A percentile compares a stretch with the other conserved stretches of the same genome.
These are phyloP conservation scores for Pilobolus umbonatus DNA, from an alignment of 192 early-diverging fungal genomes.

Conservation along the genomic window DNA sequence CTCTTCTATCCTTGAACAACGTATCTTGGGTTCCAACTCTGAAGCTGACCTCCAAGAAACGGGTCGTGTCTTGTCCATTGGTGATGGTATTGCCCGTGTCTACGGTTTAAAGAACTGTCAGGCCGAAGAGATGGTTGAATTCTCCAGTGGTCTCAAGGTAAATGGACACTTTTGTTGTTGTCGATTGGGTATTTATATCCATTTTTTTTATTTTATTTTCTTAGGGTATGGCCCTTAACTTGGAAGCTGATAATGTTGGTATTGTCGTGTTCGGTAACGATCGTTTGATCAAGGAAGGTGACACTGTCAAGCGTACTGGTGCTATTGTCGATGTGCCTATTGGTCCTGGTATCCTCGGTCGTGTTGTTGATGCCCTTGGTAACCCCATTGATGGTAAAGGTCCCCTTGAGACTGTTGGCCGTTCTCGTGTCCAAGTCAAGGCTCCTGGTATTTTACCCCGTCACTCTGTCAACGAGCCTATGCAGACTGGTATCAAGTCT, in stretches of 20 bases:
- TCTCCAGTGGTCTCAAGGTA: constrained; percentile 97
- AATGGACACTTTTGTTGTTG: not conserved
- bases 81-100: constrained; percentile 99
- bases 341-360: constrained; percentile 86
- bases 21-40: constrained; percentile 84
- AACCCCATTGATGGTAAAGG: constrained; percentile 99
- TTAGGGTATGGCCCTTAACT: constrained; percentile 99
- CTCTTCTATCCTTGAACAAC: constrained; percentile 95
- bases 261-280: constrained; percentile 99
- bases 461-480: constrained; percentile 98
- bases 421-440: constrained; percentile 97
- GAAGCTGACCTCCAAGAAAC: constrained; percentile 94
- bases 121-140: constrained; percentile 99
- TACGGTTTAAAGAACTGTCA: constrained; percentile 97
- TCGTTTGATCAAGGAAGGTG: constrained; percentile 99
- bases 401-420: constrained; percentile 78
- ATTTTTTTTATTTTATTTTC: no score
- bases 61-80: constrained; percentile 97
- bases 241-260: constrained; percentile 99
- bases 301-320: constrained; percentile 98
- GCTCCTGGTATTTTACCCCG: constrained; percentile 99
- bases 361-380: constrained; percentile 98
- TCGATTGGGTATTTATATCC: not conserved
- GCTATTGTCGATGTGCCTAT: constrained; percentile 98
- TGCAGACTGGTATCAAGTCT: constrained; percentile 99